Base-by-base conservation (phyloP, 257 asterid genomes). In the Linderniella brevidens region DNA sequence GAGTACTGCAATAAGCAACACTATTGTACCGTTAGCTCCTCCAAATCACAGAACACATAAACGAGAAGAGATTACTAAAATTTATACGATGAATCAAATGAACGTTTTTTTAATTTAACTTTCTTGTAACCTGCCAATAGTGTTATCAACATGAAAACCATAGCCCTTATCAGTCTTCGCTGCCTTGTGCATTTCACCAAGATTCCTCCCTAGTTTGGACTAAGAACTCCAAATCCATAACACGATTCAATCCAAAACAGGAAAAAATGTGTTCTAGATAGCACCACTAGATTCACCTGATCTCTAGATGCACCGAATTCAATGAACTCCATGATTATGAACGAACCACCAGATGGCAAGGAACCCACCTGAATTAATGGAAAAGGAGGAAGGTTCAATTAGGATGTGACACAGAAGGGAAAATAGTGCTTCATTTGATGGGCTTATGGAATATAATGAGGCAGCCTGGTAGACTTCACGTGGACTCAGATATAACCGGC, bases 121-220 rank as follows among this genome's bases (percentile, higher is more conserved):
- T 25, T 25, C 32, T 25, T 6, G 32, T 25, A 68, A 88, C 95
- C 97, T 88, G 64, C 97, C 95, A 49, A 88, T 84, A 50, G 97
- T 88, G 56, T 88, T 88, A 42, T 78, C 82, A 44, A 88, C 93
- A 39, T 80, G 70, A 64, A 88, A 83, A 49, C 97, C 98, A 52
- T 70, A 88, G 8, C 95, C 98, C 48, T 80, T 84, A 20, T 56
- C 64, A 5, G 84, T 80, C 58, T 74, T 84, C 37, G 73, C 92
- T 6, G 75, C 83, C 64, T 74, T 88, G 67, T 88, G 95, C 97
- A 88, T 88, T 70, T 80, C 94, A 56, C 90, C 97, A 18, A 88
- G 94, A 78, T 80, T 88, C 82, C 92, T 76, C 62, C 97, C 97
- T 69, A 88, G 71, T 60, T 58, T 78, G 65, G 90, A 78, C 97